phyloP scores from a whole-genome alignment of 768 basidiomycete genomes.

The Sistotremastrum suecicum region DNA sequence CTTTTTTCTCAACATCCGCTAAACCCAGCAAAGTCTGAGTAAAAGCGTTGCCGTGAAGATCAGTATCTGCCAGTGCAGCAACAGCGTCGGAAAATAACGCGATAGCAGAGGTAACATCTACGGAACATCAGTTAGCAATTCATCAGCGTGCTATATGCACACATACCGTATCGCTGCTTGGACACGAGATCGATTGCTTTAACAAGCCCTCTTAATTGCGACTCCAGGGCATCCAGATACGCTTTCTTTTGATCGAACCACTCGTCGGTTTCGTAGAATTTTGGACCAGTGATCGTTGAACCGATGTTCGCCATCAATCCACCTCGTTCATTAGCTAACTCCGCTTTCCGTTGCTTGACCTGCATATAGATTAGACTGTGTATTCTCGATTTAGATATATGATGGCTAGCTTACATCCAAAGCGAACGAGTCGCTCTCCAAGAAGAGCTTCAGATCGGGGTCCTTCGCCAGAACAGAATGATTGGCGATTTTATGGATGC shows the following conservation, averaged over 20 bases:
- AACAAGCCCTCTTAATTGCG: constrained; percentile 73
- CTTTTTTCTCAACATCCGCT: constrained; percentile 59
- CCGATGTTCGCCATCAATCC: constrained; percentile 79
- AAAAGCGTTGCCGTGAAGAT: constrained; percentile 52
- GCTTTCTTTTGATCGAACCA: constrained; percentile 87
- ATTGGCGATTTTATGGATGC: constrained; percentile 83
- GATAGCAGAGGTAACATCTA: constrained; percentile 56
- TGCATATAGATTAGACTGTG: constrained; percentile 15
- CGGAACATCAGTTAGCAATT: background rate
- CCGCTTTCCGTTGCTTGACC: constrained; percentile 82
- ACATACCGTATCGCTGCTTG: constrained; percentile 60
- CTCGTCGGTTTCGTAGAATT: constrained; percentile 86
- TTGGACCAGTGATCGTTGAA: constrained; percentile 59
- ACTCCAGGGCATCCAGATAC: constrained; percentile 82
- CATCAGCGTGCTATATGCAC: background rate
- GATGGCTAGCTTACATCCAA: constrained; percentile 52
- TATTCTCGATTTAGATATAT: background rate
- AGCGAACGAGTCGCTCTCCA: constrained; percentile 86
- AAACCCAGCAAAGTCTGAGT: constrained; percentile 55
- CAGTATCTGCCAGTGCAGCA: constrained; percentile 56
- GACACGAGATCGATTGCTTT: constrained; percentile 80
- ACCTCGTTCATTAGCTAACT: constrained; percentile 61
- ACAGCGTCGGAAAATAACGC: constrained; percentile 74
- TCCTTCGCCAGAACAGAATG: constrained; percentile 88
- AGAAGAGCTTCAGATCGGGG: constrained; percentile 72